Conservation (phyloP, 139 green algal species). For the Closterium sp. region DNA sequence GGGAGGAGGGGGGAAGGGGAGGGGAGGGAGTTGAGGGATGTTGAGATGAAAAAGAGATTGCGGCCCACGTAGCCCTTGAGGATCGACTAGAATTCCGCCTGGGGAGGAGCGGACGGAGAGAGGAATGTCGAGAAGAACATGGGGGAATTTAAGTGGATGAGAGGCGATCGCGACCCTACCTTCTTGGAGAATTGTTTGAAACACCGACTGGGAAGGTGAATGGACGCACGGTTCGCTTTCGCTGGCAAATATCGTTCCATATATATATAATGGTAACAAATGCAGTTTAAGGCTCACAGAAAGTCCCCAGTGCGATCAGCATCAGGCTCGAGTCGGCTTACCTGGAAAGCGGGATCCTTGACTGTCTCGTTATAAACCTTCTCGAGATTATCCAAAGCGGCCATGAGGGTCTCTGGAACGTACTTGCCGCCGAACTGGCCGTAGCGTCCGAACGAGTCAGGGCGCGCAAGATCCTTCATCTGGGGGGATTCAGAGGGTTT, state of each 20-base stretch:
- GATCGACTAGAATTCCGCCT: too few species aligned
- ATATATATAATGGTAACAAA: too few species aligned
- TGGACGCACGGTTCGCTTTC: too few species aligned
- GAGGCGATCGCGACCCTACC: conserved; percentile 74
- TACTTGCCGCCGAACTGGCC: conserved; percentile 92
- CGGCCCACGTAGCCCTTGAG: too few species aligned
- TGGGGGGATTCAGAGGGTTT: too few species aligned
- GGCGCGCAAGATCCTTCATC: conserved; percentile 56
- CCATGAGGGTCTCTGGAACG: conserved; percentile 97
- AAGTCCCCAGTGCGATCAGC: not conserved
- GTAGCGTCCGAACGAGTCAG: conserved; percentile 77
- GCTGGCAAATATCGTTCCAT: conserved; percentile 56
- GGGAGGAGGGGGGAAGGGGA: too few species aligned
- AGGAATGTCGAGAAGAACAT: not conserved
- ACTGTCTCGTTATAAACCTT: conserved; percentile 65
- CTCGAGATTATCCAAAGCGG: conserved; percentile 82
- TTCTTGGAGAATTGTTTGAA: conserved; percentile 84
- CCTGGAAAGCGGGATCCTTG: conserved; percentile 44
- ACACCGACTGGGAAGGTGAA: conserved; percentile 56
- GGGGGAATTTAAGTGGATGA: conserved; percentile 67
- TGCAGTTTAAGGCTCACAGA: too few species aligned
- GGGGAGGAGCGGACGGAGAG: not conserved
- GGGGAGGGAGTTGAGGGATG: conserved; percentile 45
- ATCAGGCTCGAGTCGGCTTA: not conserved
- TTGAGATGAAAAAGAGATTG: not conserved